Base-by-base conservation (phyloP, 202 grass and related monocot species). In the Tripidium arundinaceum region DNA sequence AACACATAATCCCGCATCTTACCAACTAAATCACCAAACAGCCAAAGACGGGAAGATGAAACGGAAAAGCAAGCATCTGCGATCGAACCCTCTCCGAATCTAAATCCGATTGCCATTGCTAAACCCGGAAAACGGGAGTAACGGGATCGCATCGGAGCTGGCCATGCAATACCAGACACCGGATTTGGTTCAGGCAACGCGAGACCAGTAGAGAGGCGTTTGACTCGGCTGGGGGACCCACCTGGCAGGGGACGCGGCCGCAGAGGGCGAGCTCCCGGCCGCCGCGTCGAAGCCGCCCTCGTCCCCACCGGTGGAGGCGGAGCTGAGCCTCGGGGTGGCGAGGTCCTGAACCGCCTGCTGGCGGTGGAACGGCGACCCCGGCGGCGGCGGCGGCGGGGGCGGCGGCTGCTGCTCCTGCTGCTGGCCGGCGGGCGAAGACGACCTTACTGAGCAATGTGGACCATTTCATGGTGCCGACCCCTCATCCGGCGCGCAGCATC, bases 361-460 rank as follows among this genome's bases (percentile, higher is more conserved):
- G 77, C 42, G 85, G 59, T 15, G 46, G 73, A 74, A 77, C 65
- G 87, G 80, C 61, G 79, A 86, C 72, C 28, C 69, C 80, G 78
- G 83, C 39, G 82, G 81, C 69, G 87, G 68, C 41, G 72, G 79
- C 27, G 79, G 81, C 19, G 81, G 68, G 34, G 71, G 70, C 18
- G 63, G 71, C 47, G 65, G 74, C 10, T 24, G 72, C 66, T 70
- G 68, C 67, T 76, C 77, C 69, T 82, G 87, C 76, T 54, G 72
- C 68, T 67, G 76, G 82, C 83, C 85, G 73, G 68, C 88, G 24
- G 25, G 92, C 86, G 83, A 99, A 90, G 29, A 94, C 96, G 81
- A 99, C 96, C 90, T 90, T 99, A 82, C 94, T 93, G 86, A 99
- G 96, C 90, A 99, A 99, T 96, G 96, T 91, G 74, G 96, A 89